Evolutionary conservation across 768 basidiomycete species (phyloP), one percentile per base, ranked within the genome.

Genomic region (Boletus reticuloceps): DNA sequence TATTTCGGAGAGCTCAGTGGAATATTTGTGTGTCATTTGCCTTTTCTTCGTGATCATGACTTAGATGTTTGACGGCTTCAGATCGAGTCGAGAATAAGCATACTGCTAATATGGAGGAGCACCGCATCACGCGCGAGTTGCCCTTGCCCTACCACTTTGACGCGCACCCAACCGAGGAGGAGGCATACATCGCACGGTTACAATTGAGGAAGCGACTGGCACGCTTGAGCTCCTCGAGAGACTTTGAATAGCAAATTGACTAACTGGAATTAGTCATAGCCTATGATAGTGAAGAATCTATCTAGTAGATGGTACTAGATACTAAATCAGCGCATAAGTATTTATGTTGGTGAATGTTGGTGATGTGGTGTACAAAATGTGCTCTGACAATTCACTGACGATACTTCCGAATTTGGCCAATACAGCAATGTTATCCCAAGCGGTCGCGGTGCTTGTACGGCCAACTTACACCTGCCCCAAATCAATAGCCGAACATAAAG

Each of bases 1-100:
- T 93, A 68, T 61, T 91, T 7, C 75, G 96, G 41, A 79, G 96
- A 50, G 83, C 84, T 72, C 88, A 88, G 60, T 98, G 96, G 96
- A 97, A 96, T 70, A 89, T 95, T 65, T 88, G 91, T 93, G 56
- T 63, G 89, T 31, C 8, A 22, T 72, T 32, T 37, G 5, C 17
- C 39, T 41, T 48, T 44, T 16, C 11, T 37, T 31, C 42, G 36
- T 39, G 34, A 22, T 17, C 19, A 31, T 19, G 17, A 25, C 52
- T 58, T 3, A 34, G 9, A 16, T 22, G 13, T 34, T 61, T 47
- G 13, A 38, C 5, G 34, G 8, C 44, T 32, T 17, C 60, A 91
- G 87, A 82, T 70, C 89, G 91, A 60, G 72, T 92, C 40, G 91
- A 95, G 70, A 94, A 90, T 72, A 94, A 97, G 72, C 94, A 97